Evolutionary conservation across 2,329 filamentous ascomycete species (phyloP), one percentile per base, ranked within the genome.

Genomic region (Sphaerulina vaccinii): DNA sequence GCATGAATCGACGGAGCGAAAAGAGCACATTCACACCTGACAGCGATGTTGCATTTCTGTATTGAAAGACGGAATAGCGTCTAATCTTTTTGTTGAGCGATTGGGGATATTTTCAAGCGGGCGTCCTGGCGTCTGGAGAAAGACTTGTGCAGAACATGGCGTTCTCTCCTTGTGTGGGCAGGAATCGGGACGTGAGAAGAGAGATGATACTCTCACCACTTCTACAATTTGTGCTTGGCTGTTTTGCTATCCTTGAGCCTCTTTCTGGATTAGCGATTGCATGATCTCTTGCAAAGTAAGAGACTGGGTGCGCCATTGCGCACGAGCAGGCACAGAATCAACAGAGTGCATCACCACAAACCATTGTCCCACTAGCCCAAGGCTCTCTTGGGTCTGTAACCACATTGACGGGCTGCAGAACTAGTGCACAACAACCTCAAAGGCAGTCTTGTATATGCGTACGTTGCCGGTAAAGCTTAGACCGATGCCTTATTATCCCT

Each of bases 221-320:
- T 51, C 39, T 44, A 44, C 43, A 33, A 33, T 38, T 37, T 52
- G 32, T 43, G 47, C 44, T 52, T 57, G 56, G 55, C 41, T n/a
- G 52, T 58, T 49, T 54, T 54, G 42, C 50, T 54, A 49, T 56
- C 53, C 44, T 39, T 39, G 37, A 39, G 18, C 37, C 22, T 21
- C 19, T 13, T 21, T 48, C 56, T 56, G 56, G 53, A 56, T 56
- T 56, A 58, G 56, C 52, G 52, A 52, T 57, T 57, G 57, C 55
- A 59, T 59, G 40, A 23, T 19, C 35, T 48, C 42, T 55, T 59
- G 57, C 55, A 51, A 51, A 48, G 47, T 48, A 35, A 41, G 11
- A 32, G 35, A 32, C 42, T 35, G 36, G 27, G 49, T 54, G 51
- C 38, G 32, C 35, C 16, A 21, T 19, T 27, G 42, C 16, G n/a